Evolutionary conservation across 768 basidiomycete genomes (phyloP), one percentile per base, ranked within the genome.

Genomic region (Gelatoporia subvermispora): DNA sequence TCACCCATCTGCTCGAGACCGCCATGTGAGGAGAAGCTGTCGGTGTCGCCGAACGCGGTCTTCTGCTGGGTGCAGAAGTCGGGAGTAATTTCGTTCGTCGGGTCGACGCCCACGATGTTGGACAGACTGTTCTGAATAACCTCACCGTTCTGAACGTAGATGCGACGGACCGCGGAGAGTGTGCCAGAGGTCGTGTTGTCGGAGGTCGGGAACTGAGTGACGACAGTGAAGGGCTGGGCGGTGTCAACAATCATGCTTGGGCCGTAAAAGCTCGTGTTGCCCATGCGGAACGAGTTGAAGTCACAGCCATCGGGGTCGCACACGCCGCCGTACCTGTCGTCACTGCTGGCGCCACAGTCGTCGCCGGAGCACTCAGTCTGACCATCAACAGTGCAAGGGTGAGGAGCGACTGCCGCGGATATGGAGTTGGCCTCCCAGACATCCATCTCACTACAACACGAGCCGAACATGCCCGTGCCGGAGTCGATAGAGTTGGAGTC

Each of bases 211-310:
- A 79, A 79, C 60, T 80, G 78, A 44, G 78, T 79, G 62, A 79
- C 76, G 55, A 79, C 73, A 45, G 77, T 80, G 69, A 81, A 68
- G 54, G 68, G 68, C 56, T 65, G 58, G 61, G 49, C 68, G 58
- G 76, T 79, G 68, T 79, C 72, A 61, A 81, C 70, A 45, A 67
- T 75, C 60, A 60, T 56, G 49, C 71, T 72, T 10, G 61, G 61
- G 42, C 78, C 78, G 61, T 71, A 70, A 73, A 77, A 80, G 48
- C 59, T 50, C 47, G 51, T 60, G 63, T 68, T 57, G 28, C 78
- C 77, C 73, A 75, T 69, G 58, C 78, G 76, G 72, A 59, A 81
- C 28, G 78, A 75, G 74, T 79, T 81, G 72, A 78, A 81, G 57
- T 79, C 78, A 62, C 78, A 81, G 34, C 78, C 78, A 49, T 75